A percentile compares a stretch with the other conserved stretches of the same genome.
Evolutionary conservation across 192 early-diverging fungal genomes (phyloP).

Genomic region (Oehlia diaphana): DNA sequence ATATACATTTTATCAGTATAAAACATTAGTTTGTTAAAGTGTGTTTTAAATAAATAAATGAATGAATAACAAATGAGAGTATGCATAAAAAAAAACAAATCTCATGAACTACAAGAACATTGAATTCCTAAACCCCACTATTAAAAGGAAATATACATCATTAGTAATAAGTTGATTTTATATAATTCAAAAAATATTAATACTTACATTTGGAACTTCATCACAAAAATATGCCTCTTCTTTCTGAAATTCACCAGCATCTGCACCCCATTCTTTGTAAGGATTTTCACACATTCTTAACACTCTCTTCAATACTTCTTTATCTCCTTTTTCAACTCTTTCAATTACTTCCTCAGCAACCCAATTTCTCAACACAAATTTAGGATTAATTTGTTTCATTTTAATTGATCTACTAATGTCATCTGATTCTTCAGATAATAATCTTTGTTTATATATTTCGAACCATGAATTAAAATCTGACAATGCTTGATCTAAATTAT

Average conservation of each 20-base stretch:
- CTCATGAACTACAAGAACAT: neutral
- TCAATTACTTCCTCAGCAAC: conserved; percentile 68
- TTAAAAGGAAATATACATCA: neutral
- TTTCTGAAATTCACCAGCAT: neutral
- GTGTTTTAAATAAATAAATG: too few relatives aligned
- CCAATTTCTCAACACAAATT: conserved; percentile 79
- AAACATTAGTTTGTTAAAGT: too few relatives aligned
- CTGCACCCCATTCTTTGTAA: conserved; percentile 29
- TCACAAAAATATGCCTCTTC: neutral
- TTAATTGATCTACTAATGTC: conserved; percentile 36
- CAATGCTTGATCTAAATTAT: neutral
- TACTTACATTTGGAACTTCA: neutral
- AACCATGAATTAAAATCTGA: neutral
- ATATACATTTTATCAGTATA: too few relatives aligned
- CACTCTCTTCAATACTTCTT: conserved; percentile 37
- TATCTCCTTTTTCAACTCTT: conserved; percentile 44
- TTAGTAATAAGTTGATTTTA: neutral
- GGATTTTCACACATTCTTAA: conserved; percentile 32
- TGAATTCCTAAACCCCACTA: neutral
- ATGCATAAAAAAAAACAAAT: neutral
- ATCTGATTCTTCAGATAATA: conserved; percentile 11
- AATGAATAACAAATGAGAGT: neutral
- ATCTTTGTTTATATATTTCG: neutral
- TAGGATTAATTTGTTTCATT: conserved; percentile 76
- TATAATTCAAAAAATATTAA: neutral